These are phyloP conservation scores for Lyophyllum shimeji DNA, from an alignment of 768 basidiomycete species.

Conservation along the genomic window DNA sequence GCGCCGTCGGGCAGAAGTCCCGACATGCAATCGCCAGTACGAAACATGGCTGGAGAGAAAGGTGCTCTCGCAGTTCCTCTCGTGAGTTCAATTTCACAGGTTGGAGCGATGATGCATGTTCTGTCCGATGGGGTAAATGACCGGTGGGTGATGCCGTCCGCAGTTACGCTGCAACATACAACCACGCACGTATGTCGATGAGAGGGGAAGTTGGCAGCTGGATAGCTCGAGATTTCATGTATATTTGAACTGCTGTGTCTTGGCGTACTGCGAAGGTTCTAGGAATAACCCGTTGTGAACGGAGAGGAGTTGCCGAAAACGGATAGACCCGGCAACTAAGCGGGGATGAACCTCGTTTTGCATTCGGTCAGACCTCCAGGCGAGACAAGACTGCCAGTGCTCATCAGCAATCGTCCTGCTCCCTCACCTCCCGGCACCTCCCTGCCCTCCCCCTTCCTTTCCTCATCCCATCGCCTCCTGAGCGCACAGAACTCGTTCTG, in stretches of 20 bases:
- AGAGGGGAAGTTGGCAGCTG: too few species aligned
- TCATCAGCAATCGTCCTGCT: not conserved
- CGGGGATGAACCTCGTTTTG: slow-evolving; percentile 12
- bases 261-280: not conserved
- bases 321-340: slow-evolving; percentile 11
- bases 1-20: too few species aligned
- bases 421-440: not conserved
- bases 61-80: too few species aligned
- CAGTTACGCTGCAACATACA: not conserved
- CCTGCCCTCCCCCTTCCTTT: slow-evolving; percentile 2
- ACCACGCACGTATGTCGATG: too few species aligned
- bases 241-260: not conserved
- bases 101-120: not conserved
- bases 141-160: too few species aligned
- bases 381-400: slow-evolving; percentile 16
- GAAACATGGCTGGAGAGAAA: too few species aligned
- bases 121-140: not conserved
- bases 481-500: slow-evolving; percentile 7
- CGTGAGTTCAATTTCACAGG: too few species aligned
- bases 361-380: slow-evolving; percentile 9
- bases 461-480: not conserved
- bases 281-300: slow-evolving; percentile 4
- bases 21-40: too few species aligned
- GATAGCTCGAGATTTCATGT: not conserved
- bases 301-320: slow-evolving; percentile 15